Percentiles rank a stretch among this genome's conserved stretches.
These are phyloP conservation scores for Blastomyces parvus DNA, from an alignment of 2,329 filamentous ascomycete species.

Conservation along the genomic window DNA sequence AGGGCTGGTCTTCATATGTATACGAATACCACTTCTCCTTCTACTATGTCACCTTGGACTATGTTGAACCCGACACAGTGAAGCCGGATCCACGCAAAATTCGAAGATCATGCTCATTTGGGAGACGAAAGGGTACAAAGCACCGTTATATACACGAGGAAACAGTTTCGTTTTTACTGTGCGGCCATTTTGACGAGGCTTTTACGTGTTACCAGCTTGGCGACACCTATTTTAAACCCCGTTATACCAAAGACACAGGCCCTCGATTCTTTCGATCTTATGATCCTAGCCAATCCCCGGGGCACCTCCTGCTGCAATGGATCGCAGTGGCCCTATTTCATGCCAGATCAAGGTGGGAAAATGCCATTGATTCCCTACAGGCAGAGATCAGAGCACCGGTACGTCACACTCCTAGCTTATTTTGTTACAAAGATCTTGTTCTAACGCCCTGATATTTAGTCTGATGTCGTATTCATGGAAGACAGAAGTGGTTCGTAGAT, in stretches of 20 bases:
- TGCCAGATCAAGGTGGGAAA: slow-evolving; percentile 10
- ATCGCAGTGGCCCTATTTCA: slow-evolving; percentile 10
- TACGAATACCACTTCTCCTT: slow-evolving; percentile 12
- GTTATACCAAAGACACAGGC: slow-evolving; percentile 6
- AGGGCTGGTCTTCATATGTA: slow-evolving; percentile 9
- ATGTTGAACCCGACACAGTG: slow-evolving; percentile 4
- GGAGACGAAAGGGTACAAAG: slow-evolving; percentile 4
- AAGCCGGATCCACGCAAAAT: slow-evolving; percentile 9
- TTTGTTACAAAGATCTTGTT: background rate
- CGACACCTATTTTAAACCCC: slow-evolving; percentile 9
- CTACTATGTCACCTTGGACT: slow-evolving; percentile 10
- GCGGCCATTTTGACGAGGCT: slow-evolving; percentile 8
- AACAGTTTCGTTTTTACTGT: slow-evolving; percentile 9
- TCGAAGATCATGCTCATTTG: slow-evolving; percentile 10
- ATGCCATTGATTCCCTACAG: slow-evolving; percentile 10
- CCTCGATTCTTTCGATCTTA: slow-evolving; percentile 5
- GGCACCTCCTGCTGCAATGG: slow-evolving; percentile 9
- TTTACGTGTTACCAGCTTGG: slow-evolving; percentile 11
- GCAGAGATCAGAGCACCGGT: slow-evolving; percentile 11
- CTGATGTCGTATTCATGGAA: slow-evolving; percentile 10
- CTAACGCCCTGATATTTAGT: slow-evolving; percentile 5
- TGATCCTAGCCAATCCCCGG: slow-evolving; percentile 8
- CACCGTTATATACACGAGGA: slow-evolving; percentile 12
- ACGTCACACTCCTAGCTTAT: background rate
- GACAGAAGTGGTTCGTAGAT: slow-evolving; percentile 8